These are phyloP conservation scores for Isabelozyma heimii DNA, from an alignment of 805 yeast species.

Conservation along the genomic window DNA sequence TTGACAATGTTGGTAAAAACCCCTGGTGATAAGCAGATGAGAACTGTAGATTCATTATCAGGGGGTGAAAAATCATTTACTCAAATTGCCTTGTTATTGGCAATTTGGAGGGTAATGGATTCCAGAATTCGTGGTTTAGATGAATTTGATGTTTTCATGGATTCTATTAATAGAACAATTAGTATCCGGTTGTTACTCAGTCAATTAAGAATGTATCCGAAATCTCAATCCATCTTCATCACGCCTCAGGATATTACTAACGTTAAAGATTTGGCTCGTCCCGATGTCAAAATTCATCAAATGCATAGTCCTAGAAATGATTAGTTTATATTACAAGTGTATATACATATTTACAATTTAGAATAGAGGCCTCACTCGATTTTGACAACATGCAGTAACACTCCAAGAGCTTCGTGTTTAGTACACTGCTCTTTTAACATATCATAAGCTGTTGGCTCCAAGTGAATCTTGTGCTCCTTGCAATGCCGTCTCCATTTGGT, in stretches of 20 bases:
- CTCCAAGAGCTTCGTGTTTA: background rate
- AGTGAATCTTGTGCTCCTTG: background rate
- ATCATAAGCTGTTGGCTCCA: background rate
- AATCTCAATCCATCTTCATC: conserved; percentile 85
- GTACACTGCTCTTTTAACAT: background rate
- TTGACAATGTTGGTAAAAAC: conserved; percentile 62
- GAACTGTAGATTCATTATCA: conserved; percentile 80
- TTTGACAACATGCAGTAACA: background rate
- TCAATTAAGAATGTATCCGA: conserved; percentile 59
- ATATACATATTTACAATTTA: conserved; percentile 1
- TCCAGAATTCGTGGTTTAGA: conserved; percentile 86
- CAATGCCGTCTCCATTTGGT: background rate
- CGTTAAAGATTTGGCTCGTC: conserved; percentile 54
- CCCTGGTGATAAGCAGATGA: conserved; percentile 50
- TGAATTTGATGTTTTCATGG: conserved; percentile 98
- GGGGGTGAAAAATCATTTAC: conserved; percentile 98
- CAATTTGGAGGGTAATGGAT: conserved; percentile 93
- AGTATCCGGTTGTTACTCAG: conserved; percentile 73
- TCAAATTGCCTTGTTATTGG: conserved; percentile 80
- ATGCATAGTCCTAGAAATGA: conserved; percentile 41
- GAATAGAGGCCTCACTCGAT: background rate
- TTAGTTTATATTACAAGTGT: background rate
- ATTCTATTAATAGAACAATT: conserved; percentile 79
- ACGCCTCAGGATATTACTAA: conserved; percentile 90
- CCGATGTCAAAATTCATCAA: conserved; percentile 61